Evolutionary conservation across 2,329 filamentous ascomycete species (phyloP), one percentile per base, ranked within the genome.

Genomic region (Colletotrichum camelliae): DNA sequence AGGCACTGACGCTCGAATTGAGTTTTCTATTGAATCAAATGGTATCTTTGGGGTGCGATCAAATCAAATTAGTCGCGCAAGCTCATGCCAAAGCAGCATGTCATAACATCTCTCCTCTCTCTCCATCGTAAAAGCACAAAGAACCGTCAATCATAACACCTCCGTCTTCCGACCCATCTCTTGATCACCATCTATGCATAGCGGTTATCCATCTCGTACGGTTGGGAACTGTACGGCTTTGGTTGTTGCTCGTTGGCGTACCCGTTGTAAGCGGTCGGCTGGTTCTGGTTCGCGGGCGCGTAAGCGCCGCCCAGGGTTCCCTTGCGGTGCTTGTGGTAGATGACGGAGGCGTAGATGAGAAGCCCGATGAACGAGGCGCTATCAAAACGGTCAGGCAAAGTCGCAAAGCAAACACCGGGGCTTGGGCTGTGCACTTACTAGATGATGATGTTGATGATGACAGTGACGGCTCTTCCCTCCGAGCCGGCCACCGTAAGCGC

Each of bases 291-390:
- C 16, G 74, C 39, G 24, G 70, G 64, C 5, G 70, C 43, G 29
- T 74, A 66, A 2, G 48, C 24, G n/a, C 65, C 70, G 29, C 74
- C 64, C 21, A 78, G 48, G 15, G 75, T 72, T 15, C 77, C 75
- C 67, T 73, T 77, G 62, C 75, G 69, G 52, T 74, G 62, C 57
- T 37, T 77, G 77, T 83, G 81, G 80, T 76, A 84, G 72, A 84
- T 76, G 68, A 84, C 67, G 64, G 75, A 64, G 27, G 82, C 79
- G 76, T 84, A 84, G 64, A 83, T 78, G 69, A 84, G 81, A 16
- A 84, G 77, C 29, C 81, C 82, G 33, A 83, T 29, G 77, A 83
- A 84, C 70, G 82, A 81, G 31, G 82, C 77, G 16, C 83, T 84
- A 9, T 7, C 33, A 31, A 2, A 1, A 35, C 2, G 27, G 37